These are phyloP conservation scores for Phellopilus nigrolimitatus DNA, from an alignment of 1,284 basidiomycete genomes.

Conservation along the genomic window DNA sequence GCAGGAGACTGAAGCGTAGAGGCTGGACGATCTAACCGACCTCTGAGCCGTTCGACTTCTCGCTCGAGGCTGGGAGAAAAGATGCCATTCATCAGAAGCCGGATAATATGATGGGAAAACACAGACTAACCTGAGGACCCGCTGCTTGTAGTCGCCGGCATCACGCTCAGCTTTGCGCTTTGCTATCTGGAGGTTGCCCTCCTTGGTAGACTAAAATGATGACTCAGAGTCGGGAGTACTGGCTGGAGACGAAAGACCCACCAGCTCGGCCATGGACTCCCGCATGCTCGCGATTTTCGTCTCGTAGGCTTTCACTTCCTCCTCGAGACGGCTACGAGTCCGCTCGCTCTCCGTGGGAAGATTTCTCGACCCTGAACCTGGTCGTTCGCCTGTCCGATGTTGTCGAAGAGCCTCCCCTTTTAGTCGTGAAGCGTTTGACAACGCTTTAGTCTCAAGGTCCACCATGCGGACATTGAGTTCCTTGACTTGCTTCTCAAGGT, in stretches of 20 bases:
- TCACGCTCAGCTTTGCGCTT: slow-evolving; percentile 76
- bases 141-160: slow-evolving; percentile 66
- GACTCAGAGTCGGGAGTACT: slow-evolving; percentile 5
- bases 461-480: slow-evolving; percentile 76
- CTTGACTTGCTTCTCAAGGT: slow-evolving; percentile 78
- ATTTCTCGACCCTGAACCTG: slow-evolving; percentile 47
- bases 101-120: slow-evolving; percentile 2
- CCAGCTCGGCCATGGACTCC: slow-evolving; percentile 54
- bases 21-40: slow-evolving; percentile 49
- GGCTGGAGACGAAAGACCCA: slow-evolving; percentile 28
- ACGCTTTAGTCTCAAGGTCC: slow-evolving; percentile 76
- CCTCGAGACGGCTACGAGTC: slow-evolving; percentile 55
- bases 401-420: slow-evolving; percentile 45
- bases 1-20: slow-evolving; percentile 31
- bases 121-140: slow-evolving; percentile 53
- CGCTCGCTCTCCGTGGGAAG: slow-evolving; percentile 59
- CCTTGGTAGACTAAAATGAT: slow-evolving; percentile 60
- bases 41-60: slow-evolving; percentile 66
- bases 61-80: slow-evolving; percentile 50
- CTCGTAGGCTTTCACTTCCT: slow-evolving; percentile 58
- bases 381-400: slow-evolving; percentile 49
- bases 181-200: slow-evolving; percentile 59
- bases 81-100: slow-evolving; percentile 8
- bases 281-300: slow-evolving; percentile 52
- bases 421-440: slow-evolving; percentile 58